phyloP scores from a whole-genome alignment of 306 rosid species.

The Mucuna pruriens region DNA sequence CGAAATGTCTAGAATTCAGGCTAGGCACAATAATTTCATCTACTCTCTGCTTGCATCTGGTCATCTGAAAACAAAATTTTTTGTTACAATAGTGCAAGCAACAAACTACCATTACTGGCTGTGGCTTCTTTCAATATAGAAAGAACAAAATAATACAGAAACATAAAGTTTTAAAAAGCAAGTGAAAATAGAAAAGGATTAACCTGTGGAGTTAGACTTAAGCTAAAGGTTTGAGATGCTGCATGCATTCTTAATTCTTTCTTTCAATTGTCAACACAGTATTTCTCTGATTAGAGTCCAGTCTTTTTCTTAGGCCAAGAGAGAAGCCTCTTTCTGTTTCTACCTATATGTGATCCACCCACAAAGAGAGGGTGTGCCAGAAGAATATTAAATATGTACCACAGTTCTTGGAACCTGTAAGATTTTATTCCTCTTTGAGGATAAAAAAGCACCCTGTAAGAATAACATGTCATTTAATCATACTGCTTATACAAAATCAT shows the following conservation, averaged over 20 bases:
- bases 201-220: slow-evolving; percentile 58
- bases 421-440: background rate
- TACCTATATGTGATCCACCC: slow-evolving; percentile 4
- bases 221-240: slow-evolving; percentile 45
- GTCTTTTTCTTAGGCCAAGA: background rate
- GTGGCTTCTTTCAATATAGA: background rate
- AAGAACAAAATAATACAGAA: background rate
- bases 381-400: slow-evolving; percentile 3
- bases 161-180: background rate
- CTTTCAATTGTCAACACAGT: slow-evolving; percentile 29
- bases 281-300: slow-evolving; percentile 29
- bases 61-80: slow-evolving; percentile 45
- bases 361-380: background rate
- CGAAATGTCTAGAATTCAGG: slow-evolving; percentile 21
- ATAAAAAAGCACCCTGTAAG: slow-evolving; percentile 10
- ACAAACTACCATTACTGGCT: background rate
- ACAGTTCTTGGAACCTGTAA: slow-evolving; percentile 11
- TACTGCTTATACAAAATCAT: slow-evolving; percentile 1
- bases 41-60: slow-evolving; percentile 38
- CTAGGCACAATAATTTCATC: slow-evolving; percentile 38
- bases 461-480: slow-evolving; percentile 13
- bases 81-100: slow-evolving; percentile 12
- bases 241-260: slow-evolving; percentile 65
- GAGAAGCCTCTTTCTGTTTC: slow-evolving; percentile 27
- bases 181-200: background rate